Conservation (phyloP, 2,329 filamentous ascomycete genomes). For the Chrysoporthe austroafricana region DNA sequence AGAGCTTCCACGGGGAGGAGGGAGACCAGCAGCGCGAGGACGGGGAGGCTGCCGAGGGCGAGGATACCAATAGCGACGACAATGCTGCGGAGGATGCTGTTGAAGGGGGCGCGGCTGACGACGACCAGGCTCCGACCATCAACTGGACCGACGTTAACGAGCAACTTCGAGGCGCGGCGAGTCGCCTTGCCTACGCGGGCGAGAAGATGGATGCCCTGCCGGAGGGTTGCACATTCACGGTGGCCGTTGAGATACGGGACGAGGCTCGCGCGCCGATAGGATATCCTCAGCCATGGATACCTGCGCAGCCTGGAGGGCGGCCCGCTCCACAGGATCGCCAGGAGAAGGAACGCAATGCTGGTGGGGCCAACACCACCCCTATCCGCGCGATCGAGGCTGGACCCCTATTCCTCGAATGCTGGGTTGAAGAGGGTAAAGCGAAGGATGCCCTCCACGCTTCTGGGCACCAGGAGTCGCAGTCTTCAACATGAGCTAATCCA, state of each 20-base stretch:
- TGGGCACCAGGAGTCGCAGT: slow-evolving; percentile 3
- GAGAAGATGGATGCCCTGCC: slow-evolving; percentile 63
- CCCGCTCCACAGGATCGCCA: slow-evolving; percentile 40
- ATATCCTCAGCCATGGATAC: slow-evolving; percentile 65
- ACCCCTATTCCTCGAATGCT: slow-evolving; percentile 67
- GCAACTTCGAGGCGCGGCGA: slow-evolving; percentile 70
- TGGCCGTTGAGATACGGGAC: slow-evolving; percentile 74
- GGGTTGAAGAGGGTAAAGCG: slow-evolving; percentile 63
- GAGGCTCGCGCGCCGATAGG: slow-evolving; percentile 61
- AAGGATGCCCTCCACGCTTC: slow-evolving; percentile 36
- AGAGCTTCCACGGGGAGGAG: slow-evolving; percentile 33
- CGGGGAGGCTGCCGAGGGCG: slow-evolving; percentile 29
- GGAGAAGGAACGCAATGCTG: slow-evolving; percentile 40
- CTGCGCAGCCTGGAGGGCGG: slow-evolving; percentile 54
- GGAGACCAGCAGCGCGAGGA: slow-evolving; percentile 31
- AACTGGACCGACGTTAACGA: slow-evolving; percentile 69
- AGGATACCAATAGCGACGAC: slow-evolving; percentile 23
- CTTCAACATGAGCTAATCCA: slow-evolving; percentile 12
- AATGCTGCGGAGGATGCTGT: slow-evolving; percentile 13
- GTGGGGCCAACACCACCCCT: slow-evolving; percentile 49
- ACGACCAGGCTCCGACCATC: slow-evolving; percentile 35
- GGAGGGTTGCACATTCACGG: slow-evolving; percentile 70
- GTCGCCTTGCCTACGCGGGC: slow-evolving; percentile 63
- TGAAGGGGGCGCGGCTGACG: slow-evolving; percentile 22
- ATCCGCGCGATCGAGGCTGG: slow-evolving; percentile 60